These are phyloP conservation scores for Olyra latifolia DNA, from an alignment of 176 grass and related monocot species.

Conservation along the genomic window DNA sequence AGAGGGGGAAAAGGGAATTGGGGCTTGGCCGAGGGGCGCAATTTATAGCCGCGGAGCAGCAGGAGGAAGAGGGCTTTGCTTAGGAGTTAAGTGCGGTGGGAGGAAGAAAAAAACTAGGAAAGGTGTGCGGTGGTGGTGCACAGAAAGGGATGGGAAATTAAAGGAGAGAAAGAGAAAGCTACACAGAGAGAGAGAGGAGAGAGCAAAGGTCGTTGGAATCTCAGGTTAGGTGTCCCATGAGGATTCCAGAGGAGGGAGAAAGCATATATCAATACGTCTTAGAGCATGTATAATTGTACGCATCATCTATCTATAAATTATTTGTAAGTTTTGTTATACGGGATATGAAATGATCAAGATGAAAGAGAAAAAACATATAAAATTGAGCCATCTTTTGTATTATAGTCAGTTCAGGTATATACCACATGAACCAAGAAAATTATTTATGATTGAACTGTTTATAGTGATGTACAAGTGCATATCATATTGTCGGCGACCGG, in stretches of 20 bases:
- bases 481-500: too few species aligned
- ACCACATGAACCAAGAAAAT: too few species aligned
- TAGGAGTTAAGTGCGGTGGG: constrained; percentile 45
- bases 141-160: constrained; percentile 17
- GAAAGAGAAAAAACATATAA: too few species aligned
- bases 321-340: too few species aligned
- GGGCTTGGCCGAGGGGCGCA: constrained; percentile 40
- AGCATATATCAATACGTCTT: too few species aligned
- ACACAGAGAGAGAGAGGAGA: constrained; percentile 5
- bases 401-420: too few species aligned
- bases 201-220: constrained; percentile 35
- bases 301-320: too few species aligned
- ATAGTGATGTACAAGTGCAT: too few species aligned
- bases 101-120: neutral
- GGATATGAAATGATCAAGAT: too few species aligned
- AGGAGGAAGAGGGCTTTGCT: constrained; percentile 27
- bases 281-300: too few species aligned
- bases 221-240: constrained; percentile 31
- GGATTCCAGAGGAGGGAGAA: neutral
- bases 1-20: constrained; percentile 84
- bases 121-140: constrained; percentile 29
- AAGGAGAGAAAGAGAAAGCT: neutral
- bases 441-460: too few species aligned
- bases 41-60: constrained; percentile 52
- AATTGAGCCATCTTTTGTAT: too few species aligned